A percentile compares a stretch with the other conserved stretches of the same genome.
phyloP scores from a whole-genome alignment of 345 rosid species.

The Populus euphratica region DNA sequence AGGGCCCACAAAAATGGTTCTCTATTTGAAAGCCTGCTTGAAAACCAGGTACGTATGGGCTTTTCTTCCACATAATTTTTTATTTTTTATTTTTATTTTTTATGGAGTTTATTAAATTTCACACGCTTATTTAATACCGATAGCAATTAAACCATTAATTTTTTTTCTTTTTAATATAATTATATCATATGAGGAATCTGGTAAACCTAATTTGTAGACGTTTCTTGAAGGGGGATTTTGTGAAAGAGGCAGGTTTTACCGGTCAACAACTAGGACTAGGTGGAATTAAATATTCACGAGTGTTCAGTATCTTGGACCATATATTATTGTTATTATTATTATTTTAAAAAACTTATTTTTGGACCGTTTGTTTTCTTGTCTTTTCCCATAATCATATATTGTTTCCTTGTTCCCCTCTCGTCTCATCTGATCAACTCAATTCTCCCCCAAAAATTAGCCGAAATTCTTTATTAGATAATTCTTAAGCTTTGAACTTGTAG shows the following conservation, averaged over 20 bases:
- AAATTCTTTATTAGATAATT: not conserved
- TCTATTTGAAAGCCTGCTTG: slow-evolving; percentile 54
- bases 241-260: not conserved
- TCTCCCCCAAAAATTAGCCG: not conserved
- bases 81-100: not conserved
- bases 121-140: too few relatives aligned
- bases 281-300: too few relatives aligned
- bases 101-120: too few relatives aligned
- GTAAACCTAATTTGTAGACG: not conserved
- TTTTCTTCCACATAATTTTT: not conserved
- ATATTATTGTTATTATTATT: too few relatives aligned
- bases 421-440: not conserved
- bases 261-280: not conserved
- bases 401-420: not conserved
- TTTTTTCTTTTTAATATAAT: too few relatives aligned
- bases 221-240: not conserved
- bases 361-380: not conserved
- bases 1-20: slow-evolving; percentile 54
- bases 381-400: not conserved
- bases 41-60: slow-evolving; percentile 42
- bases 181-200: too few relatives aligned
- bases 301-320: too few relatives aligned
- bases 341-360: not conserved
- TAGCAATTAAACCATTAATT: too few relatives aligned
- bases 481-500: not conserved